Conservation (phyloP, 768 basidiomycete genomes). For the Hypholoma sublateritium region DNA sequence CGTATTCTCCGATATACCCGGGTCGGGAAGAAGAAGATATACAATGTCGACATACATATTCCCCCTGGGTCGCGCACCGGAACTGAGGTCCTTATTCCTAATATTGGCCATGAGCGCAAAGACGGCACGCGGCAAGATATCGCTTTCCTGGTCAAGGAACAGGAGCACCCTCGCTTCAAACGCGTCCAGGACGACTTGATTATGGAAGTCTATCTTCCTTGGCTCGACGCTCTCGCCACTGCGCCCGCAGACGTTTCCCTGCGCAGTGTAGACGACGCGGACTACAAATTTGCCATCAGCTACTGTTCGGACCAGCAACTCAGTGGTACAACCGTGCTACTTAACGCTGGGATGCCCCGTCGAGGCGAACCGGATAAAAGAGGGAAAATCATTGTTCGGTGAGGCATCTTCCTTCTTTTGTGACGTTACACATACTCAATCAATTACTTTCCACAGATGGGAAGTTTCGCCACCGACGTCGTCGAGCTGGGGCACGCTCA, state of each 20-base stretch:
- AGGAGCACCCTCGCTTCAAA: slow-evolving; percentile 48
- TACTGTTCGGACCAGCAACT: slow-evolving; percentile 40
- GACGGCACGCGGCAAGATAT: slow-evolving; percentile 61
- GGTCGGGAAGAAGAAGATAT: slow-evolving; percentile 42
- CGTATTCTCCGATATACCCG: slow-evolving; percentile 52
- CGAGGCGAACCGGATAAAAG: slow-evolving; percentile 25
- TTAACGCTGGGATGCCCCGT: slow-evolving; percentile 60
- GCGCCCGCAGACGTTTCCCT: slow-evolving; percentile 48
- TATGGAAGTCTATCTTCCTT: slow-evolving; percentile 50
- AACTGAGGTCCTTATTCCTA: slow-evolving; percentile 50
- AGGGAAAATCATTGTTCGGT: slow-evolving; percentile 26
- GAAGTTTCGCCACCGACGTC: slow-evolving; percentile 25
- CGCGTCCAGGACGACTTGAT: slow-evolving; percentile 51
- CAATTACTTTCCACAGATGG: slow-evolving; percentile 18
- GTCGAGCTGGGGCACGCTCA: slow-evolving; percentile 14
- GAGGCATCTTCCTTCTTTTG: slow-evolving; percentile 2
- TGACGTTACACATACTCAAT: slow-evolving; percentile 6
- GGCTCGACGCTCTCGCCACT: slow-evolving; percentile 46
- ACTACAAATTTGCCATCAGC: slow-evolving; percentile 46
- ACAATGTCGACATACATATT: slow-evolving; percentile 53
- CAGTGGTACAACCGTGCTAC: slow-evolving; percentile 44
- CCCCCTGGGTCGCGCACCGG: slow-evolving; percentile 55
- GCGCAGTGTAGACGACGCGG: slow-evolving; percentile 50
- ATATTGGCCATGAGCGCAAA: slow-evolving; percentile 56
- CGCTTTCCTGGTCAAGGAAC: slow-evolving; percentile 56